Base-by-base conservation (phyloP, 176 grass and related monocot species). In the Oryza rufipogon region DNA sequence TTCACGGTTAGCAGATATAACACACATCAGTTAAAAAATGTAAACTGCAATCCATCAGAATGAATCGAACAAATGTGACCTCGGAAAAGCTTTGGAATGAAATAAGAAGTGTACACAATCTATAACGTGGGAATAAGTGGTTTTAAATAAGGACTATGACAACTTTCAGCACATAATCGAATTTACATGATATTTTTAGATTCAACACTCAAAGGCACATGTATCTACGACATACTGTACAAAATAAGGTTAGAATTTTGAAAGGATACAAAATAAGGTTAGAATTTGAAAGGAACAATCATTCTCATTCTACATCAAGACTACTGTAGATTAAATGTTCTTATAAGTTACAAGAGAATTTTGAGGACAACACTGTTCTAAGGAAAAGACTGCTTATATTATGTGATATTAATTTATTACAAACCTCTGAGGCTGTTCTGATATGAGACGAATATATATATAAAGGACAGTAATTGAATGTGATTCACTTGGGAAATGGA, bases 1-100 rank as follows among this genome's bases (percentile, higher is more conserved):
- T 79, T 64, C 25, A 75, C 56, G 4, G 51, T 92, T 60, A 88
- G 69, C 70, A 84, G 45, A 83, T 22, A 69, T 32, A 52, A 54
- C 60, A 82, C 1, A 56, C 6, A 85, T 48, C n/a, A 76, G 44
- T 8, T 25, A 4, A 22, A 22, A 23, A 39, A 52, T 28, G 22
- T 12, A 68, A 11, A 85, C 4, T 30, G 10, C 68, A 39, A 19
- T 77, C 28, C 20, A 60, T 2, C 30, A 64, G 44, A 42, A 56
- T 22, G 34, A 33, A 75, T 60, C 7, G 5, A 11, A 47, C 36
- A 12, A 1, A 74, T 28, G 19, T 17, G 2, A n/a, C 28, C 11
- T 58, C 6, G 0, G 38, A 64, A 71, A 82, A 49, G 16, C 45
- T 82, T 48, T 39, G 0, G 0, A 32, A 76, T 67, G 13, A 32